Evolutionary conservation across 495 filamentous ascomycete genomes (phyloP).

Genomic region (Aspergillus haitiensis): DNA sequence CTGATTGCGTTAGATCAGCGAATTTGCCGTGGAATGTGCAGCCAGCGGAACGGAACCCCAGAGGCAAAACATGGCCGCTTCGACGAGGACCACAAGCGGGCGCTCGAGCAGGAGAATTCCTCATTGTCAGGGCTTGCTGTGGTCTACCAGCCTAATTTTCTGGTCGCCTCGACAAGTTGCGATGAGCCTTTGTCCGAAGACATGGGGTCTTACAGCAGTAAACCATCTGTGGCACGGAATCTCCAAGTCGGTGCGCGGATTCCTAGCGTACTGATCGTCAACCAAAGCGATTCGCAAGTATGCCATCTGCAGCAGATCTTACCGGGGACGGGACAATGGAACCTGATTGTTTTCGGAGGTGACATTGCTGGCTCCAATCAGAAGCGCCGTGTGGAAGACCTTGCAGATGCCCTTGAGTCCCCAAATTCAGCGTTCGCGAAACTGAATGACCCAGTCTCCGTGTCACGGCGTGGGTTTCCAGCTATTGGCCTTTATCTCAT

Average conservation of each 20-base stretch:
- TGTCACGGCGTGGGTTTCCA: constrained; percentile 33
- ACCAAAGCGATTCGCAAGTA: constrained; percentile 55
- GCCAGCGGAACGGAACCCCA: too few relatives aligned
- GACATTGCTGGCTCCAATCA: not conserved
- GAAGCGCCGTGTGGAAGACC: not conserved
- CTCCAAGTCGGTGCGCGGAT: constrained; percentile 53
- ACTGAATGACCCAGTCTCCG: not conserved
- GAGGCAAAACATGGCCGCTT: constrained; percentile 9
- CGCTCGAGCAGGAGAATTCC: not conserved
- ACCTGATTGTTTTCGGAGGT: constrained; percentile 55
- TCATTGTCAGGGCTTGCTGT: constrained; percentile 27
- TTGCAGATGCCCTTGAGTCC: not conserved
- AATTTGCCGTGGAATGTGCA: constrained; percentile 8
- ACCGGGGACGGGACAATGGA: constrained; percentile 55
- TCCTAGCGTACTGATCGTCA: constrained; percentile 55
- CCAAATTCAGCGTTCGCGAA: not conserved
- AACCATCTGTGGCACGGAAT: constrained; percentile 38
- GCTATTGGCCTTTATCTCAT: constrained; percentile 55
- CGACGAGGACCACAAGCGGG: constrained; percentile 7
- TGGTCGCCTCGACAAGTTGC: constrained; percentile 19
- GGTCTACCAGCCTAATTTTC: constrained; percentile 20
- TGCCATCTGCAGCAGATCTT: constrained; percentile 54
- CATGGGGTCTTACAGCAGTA: constrained; percentile 18
- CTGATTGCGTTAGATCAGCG: constrained; percentile 21
- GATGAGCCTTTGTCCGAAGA: not conserved